Conservation (phyloP, 2,329 filamentous ascomycete genomes). For the Sporothrix dimorphospora region DNA sequence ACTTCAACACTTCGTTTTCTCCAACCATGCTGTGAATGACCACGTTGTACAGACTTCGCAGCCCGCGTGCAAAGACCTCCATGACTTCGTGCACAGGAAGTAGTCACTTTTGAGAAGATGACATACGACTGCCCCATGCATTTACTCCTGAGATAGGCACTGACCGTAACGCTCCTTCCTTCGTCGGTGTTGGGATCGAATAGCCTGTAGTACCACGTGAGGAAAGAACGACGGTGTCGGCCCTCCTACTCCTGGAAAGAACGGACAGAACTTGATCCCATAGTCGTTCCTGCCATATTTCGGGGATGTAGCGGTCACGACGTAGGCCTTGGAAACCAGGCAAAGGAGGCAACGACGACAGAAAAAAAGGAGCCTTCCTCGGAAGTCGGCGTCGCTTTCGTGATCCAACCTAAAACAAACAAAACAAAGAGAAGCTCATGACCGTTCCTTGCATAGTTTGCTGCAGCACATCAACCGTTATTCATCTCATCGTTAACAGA, state of each 20-base stretch:
- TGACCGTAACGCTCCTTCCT: background rate
- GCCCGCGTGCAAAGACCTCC: background rate
- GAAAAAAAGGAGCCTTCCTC: background rate
- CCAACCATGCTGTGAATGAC: background rate
- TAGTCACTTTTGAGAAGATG: background rate
- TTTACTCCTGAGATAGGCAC: background rate
- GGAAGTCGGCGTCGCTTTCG: background rate
- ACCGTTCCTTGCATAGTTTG: background rate
- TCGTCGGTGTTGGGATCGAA: background rate
- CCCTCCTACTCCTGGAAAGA: background rate
- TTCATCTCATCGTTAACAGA: background rate
- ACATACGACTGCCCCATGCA: background rate
- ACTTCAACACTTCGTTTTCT: background rate
- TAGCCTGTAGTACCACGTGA: background rate
- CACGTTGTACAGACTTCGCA: background rate
- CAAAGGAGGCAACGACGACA: background rate
- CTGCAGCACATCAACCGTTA: background rate
- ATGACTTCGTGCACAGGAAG: background rate
- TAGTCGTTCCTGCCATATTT: background rate
- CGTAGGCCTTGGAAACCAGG: background rate
- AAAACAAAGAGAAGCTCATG: background rate
- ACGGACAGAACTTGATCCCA: background rate
- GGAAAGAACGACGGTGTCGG: background rate
- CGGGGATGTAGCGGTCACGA: background rate
- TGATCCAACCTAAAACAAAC: background rate